Percentiles rank a stretch among this genome's conserved stretches.
phyloP scores from a whole-genome alignment of 768 basidiomycete species.

The Suillus sp. region DNA sequence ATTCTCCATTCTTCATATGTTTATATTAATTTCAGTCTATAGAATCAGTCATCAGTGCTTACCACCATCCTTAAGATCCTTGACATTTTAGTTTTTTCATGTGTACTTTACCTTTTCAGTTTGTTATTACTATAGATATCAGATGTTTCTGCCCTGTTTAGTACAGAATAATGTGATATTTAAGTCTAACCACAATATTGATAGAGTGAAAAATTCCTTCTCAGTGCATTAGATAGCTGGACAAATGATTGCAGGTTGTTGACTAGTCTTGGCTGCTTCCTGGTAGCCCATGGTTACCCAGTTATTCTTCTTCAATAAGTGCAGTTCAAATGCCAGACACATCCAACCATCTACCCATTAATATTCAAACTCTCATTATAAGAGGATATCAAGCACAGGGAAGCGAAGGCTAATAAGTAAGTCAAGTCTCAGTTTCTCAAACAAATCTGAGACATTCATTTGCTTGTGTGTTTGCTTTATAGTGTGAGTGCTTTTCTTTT shows the following conservation, averaged over 20 bases:
- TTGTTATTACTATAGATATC: slow-evolving; percentile 1
- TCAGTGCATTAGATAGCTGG: not conserved
- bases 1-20: not conserved
- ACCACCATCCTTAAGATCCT: not conserved
- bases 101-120: not conserved
- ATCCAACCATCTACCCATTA: not conserved
- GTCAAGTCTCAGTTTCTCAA: too few relatives aligned
- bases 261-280: not conserved
- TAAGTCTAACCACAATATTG: not conserved
- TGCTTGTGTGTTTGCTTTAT: too few relatives aligned
- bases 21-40: not conserved
- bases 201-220: not conserved
- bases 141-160: not conserved
- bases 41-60: not conserved
- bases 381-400: too few relatives aligned
- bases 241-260: not conserved
- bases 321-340: not conserved
- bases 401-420: too few relatives aligned
- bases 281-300: not conserved
- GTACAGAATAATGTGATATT: not conserved
- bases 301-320: not conserved
- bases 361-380: too few relatives aligned
- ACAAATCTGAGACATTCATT: too few relatives aligned
- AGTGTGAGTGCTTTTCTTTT: too few relatives aligned
- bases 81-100: not conserved